These are phyloP conservation scores for Acanthamoeba sp. DNA, from an alignment of 208 protist species.

Conservation along the genomic window DNA sequence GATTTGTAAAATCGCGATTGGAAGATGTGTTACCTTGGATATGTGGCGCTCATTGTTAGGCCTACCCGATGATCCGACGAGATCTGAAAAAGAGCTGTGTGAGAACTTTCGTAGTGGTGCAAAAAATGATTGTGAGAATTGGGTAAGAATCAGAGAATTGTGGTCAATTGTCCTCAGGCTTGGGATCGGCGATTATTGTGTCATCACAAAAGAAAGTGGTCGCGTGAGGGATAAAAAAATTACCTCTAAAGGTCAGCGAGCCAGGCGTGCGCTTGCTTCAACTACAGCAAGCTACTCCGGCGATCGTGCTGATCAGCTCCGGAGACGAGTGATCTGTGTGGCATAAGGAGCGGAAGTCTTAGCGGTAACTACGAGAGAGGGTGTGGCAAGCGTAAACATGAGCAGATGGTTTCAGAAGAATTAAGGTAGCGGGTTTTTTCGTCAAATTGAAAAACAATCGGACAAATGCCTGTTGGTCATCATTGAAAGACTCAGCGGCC, in stretches of 20 bases:
- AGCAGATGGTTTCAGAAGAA: conserved; percentile 28
- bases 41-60: neutral
- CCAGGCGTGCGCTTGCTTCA: too few relatives aligned
- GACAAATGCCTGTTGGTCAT: conserved; percentile 59
- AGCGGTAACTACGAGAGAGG: too few relatives aligned
- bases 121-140: neutral
- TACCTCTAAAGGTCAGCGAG: neutral
- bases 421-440: conserved; percentile 45
- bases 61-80: neutral
- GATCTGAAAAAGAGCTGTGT: neutral
- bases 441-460: conserved; percentile 30
- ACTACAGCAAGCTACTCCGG: neutral
- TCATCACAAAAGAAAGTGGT: neutral
- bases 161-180: conserved; percentile 37
- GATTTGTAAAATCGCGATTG: too few relatives aligned
- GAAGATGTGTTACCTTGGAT: too few relatives aligned
- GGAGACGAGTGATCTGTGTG: too few relatives aligned
- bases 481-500: neutral
- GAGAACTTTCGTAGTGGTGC: neutral
- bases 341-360: too few relatives aligned
- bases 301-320: neutral
- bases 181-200: neutral
- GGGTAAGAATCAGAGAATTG: neutral
- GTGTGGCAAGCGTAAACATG: too few relatives aligned
- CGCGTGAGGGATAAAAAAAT: neutral